phyloP scores from a whole-genome alignment of 148 eudicot species.

The Fagopyrum homotropicum region DNA sequence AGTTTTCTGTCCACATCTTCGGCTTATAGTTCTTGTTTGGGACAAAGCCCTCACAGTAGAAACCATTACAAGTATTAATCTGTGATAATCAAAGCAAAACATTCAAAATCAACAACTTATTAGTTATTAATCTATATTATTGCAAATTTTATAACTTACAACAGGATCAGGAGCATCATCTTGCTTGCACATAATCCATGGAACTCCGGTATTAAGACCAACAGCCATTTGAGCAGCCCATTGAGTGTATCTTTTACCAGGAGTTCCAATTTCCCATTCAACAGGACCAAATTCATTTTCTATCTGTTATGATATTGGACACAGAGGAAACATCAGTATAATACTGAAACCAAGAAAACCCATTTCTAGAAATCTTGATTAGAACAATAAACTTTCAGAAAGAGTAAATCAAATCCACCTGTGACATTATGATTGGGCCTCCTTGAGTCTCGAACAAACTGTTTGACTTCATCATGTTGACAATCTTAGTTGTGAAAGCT shows the following conservation, averaged over 20 bases:
- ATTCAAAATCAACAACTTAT: background rate
- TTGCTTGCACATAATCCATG: slow-evolving; percentile 96
- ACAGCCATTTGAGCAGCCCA: slow-evolving; percentile 90
- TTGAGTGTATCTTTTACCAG: slow-evolving; percentile 63
- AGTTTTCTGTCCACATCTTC: slow-evolving; percentile 87
- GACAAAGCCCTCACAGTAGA: slow-evolving; percentile 68
- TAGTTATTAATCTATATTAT: no score
- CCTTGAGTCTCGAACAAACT: slow-evolving; percentile 64
- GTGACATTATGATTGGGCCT: slow-evolving; percentile 58
- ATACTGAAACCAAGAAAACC: background rate
- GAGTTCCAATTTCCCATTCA: slow-evolving; percentile 71
- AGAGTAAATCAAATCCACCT: slow-evolving; percentile 24
- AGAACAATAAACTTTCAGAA: background rate
- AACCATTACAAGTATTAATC: slow-evolving; percentile 92
- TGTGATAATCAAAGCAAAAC: slow-evolving; percentile 22
- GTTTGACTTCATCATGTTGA: slow-evolving; percentile 44
- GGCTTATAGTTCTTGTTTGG: slow-evolving; percentile 66
- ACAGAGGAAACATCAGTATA: no score
- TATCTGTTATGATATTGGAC: slow-evolving; percentile 38
- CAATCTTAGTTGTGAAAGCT: slow-evolving; percentile 47
- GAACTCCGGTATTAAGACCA: slow-evolving; percentile 61
- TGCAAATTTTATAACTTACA: slow-evolving; percentile 29
- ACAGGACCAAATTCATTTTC: slow-evolving; percentile 88
- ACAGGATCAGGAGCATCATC: slow-evolving; percentile 68
- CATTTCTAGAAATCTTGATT: background rate